Percentiles rank a stretch among this genome's conserved stretches.
Conservation (phyloP, 2,329 filamentous ascomycete genomes). For the Fusarium secorum region DNA sequence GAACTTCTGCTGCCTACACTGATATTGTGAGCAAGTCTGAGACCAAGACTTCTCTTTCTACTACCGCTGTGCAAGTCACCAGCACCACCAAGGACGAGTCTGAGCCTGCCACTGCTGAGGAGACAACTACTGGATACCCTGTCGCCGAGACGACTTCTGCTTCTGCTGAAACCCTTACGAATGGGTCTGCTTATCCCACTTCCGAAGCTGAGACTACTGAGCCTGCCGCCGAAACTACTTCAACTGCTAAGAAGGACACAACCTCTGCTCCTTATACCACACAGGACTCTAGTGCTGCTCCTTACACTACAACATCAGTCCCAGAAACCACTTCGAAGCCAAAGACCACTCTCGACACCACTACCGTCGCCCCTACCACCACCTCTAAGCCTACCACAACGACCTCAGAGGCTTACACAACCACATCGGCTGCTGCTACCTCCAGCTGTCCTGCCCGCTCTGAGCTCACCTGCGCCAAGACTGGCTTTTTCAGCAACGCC, state of each 20-base stretch:
- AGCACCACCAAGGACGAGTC: slow-evolving; percentile 5
- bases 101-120: not conserved
- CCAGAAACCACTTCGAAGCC: slow-evolving; percentile 3
- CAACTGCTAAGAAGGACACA: not conserved
- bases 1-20: slow-evolving; percentile 7
- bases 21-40: not conserved
- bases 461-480: slow-evolving; percentile 12
- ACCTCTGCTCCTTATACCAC: not conserved
- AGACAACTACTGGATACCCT: not conserved
- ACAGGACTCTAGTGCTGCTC: not conserved
- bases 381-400: slow-evolving; percentile 1
- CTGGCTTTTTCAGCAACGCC: not conserved
- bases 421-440: slow-evolving; percentile 6
- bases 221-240: not conserved
- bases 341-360: slow-evolving; percentile 8
- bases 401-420: slow-evolving; percentile 12
- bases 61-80: not conserved
- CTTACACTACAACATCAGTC: slow-evolving; percentile 3
- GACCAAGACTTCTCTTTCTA: not conserved
- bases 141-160: not conserved
- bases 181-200: not conserved
- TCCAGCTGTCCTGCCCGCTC: slow-evolving; percentile 4
- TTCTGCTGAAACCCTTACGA: not conserved
- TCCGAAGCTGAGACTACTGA: not conserved
- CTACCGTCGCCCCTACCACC: not conserved